These are phyloP conservation scores for Erysimum pusillum DNA, from an alignment of 441 rosid genomes.

Conservation along the genomic window DNA sequence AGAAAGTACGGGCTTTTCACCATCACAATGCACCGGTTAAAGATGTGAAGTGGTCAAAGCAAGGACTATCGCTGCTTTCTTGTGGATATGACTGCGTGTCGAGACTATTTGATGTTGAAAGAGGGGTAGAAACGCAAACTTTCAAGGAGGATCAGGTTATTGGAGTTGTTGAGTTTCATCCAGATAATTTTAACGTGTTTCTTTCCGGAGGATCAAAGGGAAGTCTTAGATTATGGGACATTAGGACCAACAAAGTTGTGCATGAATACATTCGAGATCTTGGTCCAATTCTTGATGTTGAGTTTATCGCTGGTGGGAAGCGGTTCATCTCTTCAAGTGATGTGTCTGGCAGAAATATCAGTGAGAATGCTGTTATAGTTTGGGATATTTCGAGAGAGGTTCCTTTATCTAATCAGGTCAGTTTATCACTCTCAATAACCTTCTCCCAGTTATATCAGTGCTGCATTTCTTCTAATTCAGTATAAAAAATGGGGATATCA, in stretches of 20 bases:
- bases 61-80: conserved; percentile 67
- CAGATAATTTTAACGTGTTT: conserved; percentile 68
- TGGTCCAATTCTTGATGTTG: conserved; percentile 85
- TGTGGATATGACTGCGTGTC: conserved; percentile 83
- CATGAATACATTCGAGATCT: conserved; percentile 65
- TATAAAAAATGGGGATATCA: background rate
- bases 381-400: conserved; percentile 84
- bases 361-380: conserved; percentile 80
- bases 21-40: conserved; percentile 76
- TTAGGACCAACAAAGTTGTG: conserved; percentile 64
- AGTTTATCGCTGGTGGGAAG: conserved; percentile 71
- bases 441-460: background rate
- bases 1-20: conserved; percentile 62
- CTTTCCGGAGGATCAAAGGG: conserved; percentile 89
- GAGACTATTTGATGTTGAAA: conserved; percentile 78
- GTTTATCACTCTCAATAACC: background rate
- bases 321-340: conserved; percentile 86
- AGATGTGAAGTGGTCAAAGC: conserved; percentile 77
- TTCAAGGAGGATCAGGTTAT: conserved; percentile 81
- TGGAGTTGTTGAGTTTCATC: conserved; percentile 72
- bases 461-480: background rate
- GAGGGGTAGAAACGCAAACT: conserved; percentile 62
- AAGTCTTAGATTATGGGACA: conserved; percentile 78
- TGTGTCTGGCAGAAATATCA: conserved; percentile 73
- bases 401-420: conserved; percentile 91